Evolutionary conservation across 2,329 filamentous ascomycete species (phyloP).

Genomic region (Geosmithia putterillii): DNA sequence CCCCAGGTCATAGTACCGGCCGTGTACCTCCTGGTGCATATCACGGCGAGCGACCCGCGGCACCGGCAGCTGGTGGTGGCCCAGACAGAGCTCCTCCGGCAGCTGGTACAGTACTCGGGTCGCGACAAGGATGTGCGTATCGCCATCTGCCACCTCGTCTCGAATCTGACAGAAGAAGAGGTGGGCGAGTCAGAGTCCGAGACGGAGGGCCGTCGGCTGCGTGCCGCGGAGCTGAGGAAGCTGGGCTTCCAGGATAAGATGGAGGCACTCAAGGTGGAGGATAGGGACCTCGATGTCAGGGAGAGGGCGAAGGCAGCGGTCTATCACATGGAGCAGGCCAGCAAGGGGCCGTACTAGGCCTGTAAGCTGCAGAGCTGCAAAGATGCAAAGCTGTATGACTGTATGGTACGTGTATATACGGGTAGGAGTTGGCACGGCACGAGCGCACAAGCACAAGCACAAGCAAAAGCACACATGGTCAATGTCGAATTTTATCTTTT

Average conservation of each 20-base stretch:
- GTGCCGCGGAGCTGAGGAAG: conserved; percentile 56
- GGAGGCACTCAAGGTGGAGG: conserved; percentile 46
- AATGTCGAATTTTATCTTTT: no score
- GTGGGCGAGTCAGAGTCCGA: conserved; percentile 38
- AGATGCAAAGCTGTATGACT: no score
- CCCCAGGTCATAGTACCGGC: conserved; percentile 65
- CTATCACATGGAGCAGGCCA: conserved; percentile 50
- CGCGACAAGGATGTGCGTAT: conserved; percentile 62
- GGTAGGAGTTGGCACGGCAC: no score
- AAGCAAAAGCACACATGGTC: no score
- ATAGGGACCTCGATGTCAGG: conserved; percentile 68
- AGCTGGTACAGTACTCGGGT: conserved; percentile 60
- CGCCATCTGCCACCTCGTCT: conserved; percentile 71
- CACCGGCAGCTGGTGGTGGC: conserved; percentile 69
- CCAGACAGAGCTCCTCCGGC: conserved; percentile 63
- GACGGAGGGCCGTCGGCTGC: conserved; percentile 44
- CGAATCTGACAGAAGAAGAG: conserved; percentile 75
- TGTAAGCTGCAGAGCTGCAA: no score
- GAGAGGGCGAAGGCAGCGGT: conserved; percentile 74
- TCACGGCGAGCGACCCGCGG: conserved; percentile 68
- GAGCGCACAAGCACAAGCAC: no score
- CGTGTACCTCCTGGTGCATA: conserved; percentile 74
- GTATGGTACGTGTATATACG: no score
- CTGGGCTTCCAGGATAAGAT: conserved; percentile 61
- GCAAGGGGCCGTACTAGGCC: no score